Base-by-base conservation (phyloP, 2,329 filamentous ascomycete species). In the Fusarium musae region DNA sequence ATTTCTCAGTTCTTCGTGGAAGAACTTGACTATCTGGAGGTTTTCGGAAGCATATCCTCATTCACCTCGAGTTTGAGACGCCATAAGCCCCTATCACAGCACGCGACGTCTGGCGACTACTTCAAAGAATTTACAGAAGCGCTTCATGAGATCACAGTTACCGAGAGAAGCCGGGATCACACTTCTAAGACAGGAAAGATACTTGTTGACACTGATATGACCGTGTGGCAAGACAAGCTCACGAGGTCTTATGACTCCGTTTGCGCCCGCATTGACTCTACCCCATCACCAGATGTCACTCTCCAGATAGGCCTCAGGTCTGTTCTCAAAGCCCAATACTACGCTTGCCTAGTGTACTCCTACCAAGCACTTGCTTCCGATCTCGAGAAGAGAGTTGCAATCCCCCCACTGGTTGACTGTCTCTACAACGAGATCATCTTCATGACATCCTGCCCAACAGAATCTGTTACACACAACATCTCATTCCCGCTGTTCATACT, bases 401-500 rank as follows among this genome's bases (percentile, higher is more conserved):
- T 58, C 3, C 32, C 40, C 12, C 13, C 21, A 1, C 16, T 63
- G 1, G 10, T 63, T 13, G 28, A 59, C 11, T 36, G 6, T n/a
- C 52, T 63, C 1, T 39, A 34, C 21, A 37, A 39, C 28, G 59
- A 63, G 28, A 32, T 63, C 1, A 34, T 44, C 16, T 59, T 59
- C 19, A 42, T 59, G 21, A 40, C 26, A n/a, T 12, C 59, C 6
- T 59, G 34, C 9, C 28, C 59, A 13, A 23, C 17, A 21, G 11
- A 46, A 34, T 36, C 52, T 6, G 52, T 63, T 23, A 28, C 42
- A 8, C 52, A 63, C 12, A 57, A 63, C 6, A 46, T 59, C n/a
- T 63, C 52, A 4, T 63, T 59, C 4, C 59, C 59, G 16, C 28
- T 63, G 4, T 59, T 63, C 19, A 63, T 63, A 12, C 26, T 58